A percentile compares a stretch with the other conserved stretches of the same genome.
Evolutionary conservation across 1,139 yeast genomes (phyloP).

Genomic region (Candida labiduridarum): DNA sequence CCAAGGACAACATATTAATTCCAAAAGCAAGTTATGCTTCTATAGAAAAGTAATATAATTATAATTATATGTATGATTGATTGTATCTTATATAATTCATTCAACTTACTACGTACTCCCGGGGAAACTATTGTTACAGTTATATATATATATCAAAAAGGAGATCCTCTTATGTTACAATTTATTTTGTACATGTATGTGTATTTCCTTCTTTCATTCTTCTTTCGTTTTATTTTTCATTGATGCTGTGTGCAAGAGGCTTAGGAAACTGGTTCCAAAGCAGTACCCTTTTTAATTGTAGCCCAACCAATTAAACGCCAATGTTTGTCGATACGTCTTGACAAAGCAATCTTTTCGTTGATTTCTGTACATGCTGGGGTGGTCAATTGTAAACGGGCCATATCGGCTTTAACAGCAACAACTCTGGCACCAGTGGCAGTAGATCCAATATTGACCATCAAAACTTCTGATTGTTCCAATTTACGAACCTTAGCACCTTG

Average conservation of each 20-base stretch:
- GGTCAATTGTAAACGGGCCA: constrained; percentile 96
- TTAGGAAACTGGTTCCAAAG: constrained; percentile 65
- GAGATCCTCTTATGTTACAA: neutral
- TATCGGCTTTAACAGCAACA: constrained; percentile 96
- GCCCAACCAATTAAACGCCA: constrained; percentile 99
- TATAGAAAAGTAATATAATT: neutral
- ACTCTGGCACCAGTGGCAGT: constrained; percentile 99
- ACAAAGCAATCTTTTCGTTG: constrained; percentile 96
- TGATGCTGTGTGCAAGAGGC: neutral
- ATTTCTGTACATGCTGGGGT: constrained; percentile 99
- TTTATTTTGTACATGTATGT: neutral
- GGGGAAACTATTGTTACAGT: constrained; percentile 1
- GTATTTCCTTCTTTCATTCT: neutral
- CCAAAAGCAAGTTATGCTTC: neutral
- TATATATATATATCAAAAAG: neutral
- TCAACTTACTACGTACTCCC: neutral
- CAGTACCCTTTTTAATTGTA: constrained; percentile 92
- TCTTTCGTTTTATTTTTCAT: neutral
- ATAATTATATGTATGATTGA: neutral
- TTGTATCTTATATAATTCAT: constrained; percentile 3
- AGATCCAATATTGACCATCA: constrained; percentile 99
- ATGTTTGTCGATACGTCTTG: constrained; percentile 99
- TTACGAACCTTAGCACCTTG: constrained; percentile 94
- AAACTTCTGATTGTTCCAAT: constrained; percentile 90
- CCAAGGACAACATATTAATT: constrained; percentile 6